Base-by-base conservation (phyloP, 1,284 basidiomycete species). In the Malassezia equina region DNA sequence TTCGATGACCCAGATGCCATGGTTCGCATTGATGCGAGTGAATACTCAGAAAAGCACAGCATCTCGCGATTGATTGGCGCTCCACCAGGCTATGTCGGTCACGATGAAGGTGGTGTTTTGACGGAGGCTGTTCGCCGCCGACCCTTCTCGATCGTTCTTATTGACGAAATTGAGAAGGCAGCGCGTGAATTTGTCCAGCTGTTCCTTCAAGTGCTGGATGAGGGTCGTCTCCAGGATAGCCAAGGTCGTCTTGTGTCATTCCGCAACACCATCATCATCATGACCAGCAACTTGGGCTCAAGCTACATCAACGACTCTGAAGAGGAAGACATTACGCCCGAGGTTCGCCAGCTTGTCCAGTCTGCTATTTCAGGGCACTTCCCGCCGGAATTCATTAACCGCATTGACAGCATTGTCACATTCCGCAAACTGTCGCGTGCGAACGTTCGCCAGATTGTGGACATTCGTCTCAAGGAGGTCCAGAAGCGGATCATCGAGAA, bases 141-240 rank as follows among this genome's bases (percentile, higher is more conserved):
- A 40, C 71, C 73, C 7, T 73, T 70, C 60, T 68, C 66, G 47
- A 66, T 69, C 23, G 66, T 77, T 2, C 63, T 78, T 40, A 63
- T 78, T 41, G 71, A 74, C 53, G 71, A 74, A 62, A 69, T 74
- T 34, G 71, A 74, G 60, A 81, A 93, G 29, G 90, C 90, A 7
- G 88, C 93, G 75, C 82, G 88, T 28, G 90, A 90, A 21, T 94
- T 95, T 66, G 89, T 95, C 74, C 78, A 93, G 45, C 83, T 95
- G 19, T 67, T 58, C 58, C 90, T 96, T 63, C 91, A 96, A 75
- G 90, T 91, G 31, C 87, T 87, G 71, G 88, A 89, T 65, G 80
- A 81, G 21, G 90, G 93, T 45, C 86, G 90, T 58, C 88, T 96
- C 29, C 89, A 88, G 49, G 71, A 73, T 55, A 62, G 63, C 34